These are phyloP conservation scores for Fusarium nematophilum DNA, from an alignment of 2,329 filamentous ascomycete genomes.

Conservation along the genomic window DNA sequence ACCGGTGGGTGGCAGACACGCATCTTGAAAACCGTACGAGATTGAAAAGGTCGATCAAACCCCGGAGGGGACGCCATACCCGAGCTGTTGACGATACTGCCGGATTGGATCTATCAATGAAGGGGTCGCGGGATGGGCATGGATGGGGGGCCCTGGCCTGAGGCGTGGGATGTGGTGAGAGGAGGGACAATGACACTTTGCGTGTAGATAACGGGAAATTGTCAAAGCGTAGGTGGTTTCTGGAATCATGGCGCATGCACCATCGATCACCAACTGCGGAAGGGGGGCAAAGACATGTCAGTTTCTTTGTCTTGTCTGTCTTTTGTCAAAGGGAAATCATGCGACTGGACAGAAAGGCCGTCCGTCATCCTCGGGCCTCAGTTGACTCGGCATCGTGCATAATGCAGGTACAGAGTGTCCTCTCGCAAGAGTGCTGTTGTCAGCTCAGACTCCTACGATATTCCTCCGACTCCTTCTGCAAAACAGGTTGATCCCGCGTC, in stretches of 20 bases:
- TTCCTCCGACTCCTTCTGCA: too few relatives aligned
- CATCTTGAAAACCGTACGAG: too few relatives aligned
- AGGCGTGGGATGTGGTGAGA: slow-evolving; percentile 29
- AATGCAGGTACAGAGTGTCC: slow-evolving; percentile 32
- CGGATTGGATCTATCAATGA: slow-evolving; percentile 21
- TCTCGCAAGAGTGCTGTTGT: not conserved
- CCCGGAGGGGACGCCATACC: slow-evolving; percentile 2
- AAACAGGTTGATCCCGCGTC: slow-evolving; percentile 1
- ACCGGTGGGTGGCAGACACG: too few relatives aligned
- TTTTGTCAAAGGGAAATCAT: too few relatives aligned
- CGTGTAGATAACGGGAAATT: slow-evolving; percentile 17
- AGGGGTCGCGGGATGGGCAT: not conserved
- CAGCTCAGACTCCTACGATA: not conserved
- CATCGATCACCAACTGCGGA: too few relatives aligned
- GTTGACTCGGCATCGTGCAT: slow-evolving; percentile 23
- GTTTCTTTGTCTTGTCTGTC: too few relatives aligned
- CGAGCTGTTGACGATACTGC: too few relatives aligned
- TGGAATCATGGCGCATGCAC: slow-evolving; percentile 12
- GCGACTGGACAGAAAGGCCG: too few relatives aligned
- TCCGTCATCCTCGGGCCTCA: slow-evolving; percentile 10
- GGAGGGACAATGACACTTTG: not conserved
- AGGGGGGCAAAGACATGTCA: too few relatives aligned
- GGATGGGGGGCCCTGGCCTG: slow-evolving; percentile 20
- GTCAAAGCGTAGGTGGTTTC: slow-evolving; percentile 11
- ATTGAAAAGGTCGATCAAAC: too few relatives aligned